Conservation (phyloP, 2,329 filamentous ascomycete genomes). For the Penicillium italicum region DNA sequence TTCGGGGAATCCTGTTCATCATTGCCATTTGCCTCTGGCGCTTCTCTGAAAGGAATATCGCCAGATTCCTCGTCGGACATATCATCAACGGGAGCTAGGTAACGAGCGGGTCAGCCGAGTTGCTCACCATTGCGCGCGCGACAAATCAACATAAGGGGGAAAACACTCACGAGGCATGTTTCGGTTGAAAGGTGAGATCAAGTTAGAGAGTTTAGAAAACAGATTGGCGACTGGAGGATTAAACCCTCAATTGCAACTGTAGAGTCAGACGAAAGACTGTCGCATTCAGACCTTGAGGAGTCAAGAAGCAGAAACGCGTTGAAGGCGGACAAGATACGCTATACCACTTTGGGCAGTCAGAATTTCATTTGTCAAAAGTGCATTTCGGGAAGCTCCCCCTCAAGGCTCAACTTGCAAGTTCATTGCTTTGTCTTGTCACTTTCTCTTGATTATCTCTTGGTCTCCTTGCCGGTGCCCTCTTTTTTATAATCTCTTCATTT, state of each 20-base stretch:
- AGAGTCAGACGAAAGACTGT: not conserved
- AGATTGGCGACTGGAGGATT: constrained; percentile 26
- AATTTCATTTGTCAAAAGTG: constrained; percentile 38
- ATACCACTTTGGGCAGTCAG: constrained; percentile 37
- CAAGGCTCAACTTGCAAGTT: constrained; percentile 17
- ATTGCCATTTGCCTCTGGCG: constrained; percentile 21
- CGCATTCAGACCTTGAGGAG: constrained; percentile 1
- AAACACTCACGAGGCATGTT: constrained; percentile 43
- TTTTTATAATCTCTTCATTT: constrained; percentile 14
- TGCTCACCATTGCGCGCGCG: constrained; percentile 6
- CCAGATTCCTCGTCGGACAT: constrained; percentile 39
- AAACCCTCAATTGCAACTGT: constrained; percentile 1
- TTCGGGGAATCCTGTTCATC: constrained; percentile 8
- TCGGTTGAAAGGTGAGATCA: constrained; percentile 21
- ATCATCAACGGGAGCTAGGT: constrained; percentile 31
- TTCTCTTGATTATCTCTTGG: constrained; percentile 3
- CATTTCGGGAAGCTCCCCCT: constrained; percentile 34
- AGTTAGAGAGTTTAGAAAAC: constrained; percentile 28
- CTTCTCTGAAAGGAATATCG: constrained; percentile 38
- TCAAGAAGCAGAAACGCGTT: constrained; percentile 23
- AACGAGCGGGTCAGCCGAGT: constrained; percentile 12
- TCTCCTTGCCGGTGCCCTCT: constrained; percentile 4
- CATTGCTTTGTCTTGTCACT: constrained; percentile 5
- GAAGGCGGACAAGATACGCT: constrained; percentile 28
- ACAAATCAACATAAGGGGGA: constrained; percentile 5